Evolutionary conservation across 2,329 filamentous ascomycete species (phyloP).

Genomic region (Diaporthe sp.): DNA sequence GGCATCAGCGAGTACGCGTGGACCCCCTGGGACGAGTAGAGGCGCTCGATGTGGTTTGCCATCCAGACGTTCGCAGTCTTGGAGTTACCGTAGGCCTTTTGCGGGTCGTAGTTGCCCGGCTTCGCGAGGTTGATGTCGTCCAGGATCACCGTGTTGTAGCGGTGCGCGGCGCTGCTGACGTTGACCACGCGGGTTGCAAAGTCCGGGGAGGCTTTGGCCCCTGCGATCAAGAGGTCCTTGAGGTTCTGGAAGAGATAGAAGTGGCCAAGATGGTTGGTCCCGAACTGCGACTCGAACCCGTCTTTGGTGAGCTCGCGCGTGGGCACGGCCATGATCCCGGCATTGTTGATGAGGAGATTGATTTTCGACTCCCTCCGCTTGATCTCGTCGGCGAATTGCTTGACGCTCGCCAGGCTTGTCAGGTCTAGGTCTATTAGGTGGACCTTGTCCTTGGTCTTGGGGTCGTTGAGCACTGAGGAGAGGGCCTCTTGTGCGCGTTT

Average conservation of each 20-base stretch:
- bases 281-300: slow-evolving; percentile 65
- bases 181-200: slow-evolving; percentile 61
- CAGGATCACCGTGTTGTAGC: slow-evolving; percentile 48
- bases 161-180: slow-evolving; percentile 59
- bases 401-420: slow-evolving; percentile 50
- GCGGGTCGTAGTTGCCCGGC: slow-evolving; percentile 49
- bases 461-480: slow-evolving; percentile 46
- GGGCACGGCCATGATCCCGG: slow-evolving; percentile 57
- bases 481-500: slow-evolving; percentile 53
- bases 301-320: slow-evolving; percentile 54
- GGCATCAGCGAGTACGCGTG: slow-evolving; percentile 60
- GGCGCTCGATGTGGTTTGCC: slow-evolving; percentile 61
- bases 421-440: slow-evolving; percentile 52
- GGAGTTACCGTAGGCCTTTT: slow-evolving; percentile 55
- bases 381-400: slow-evolving; percentile 50
- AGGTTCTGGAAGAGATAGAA: slow-evolving; percentile 67
- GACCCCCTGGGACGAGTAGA: slow-evolving; percentile 55
- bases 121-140: slow-evolving; percentile 57
- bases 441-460: slow-evolving; percentile 43
- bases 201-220: slow-evolving; percentile 48
- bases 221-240: slow-evolving; percentile 56
- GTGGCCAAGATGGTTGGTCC: slow-evolving; percentile 64
- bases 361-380: slow-evolving; percentile 44
- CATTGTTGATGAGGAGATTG: slow-evolving; percentile 57
- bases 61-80: slow-evolving; percentile 63